phyloP scores from a whole-genome alignment of 2,329 filamentous ascomycete species.

The Leptographium procerum region DNA sequence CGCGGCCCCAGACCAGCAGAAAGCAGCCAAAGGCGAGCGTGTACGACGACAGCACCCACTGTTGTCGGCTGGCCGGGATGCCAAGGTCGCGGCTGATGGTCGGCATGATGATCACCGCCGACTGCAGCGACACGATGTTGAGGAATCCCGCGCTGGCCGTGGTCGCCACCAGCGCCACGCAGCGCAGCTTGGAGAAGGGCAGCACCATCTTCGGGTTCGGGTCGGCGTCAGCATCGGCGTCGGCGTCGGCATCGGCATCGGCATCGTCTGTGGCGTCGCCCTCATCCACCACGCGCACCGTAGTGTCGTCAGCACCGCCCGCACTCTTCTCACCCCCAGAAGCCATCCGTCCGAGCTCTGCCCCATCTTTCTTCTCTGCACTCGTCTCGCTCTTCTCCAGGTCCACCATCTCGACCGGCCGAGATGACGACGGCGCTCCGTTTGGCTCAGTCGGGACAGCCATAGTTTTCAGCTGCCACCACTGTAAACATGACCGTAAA shows the following conservation, averaged over 20 bases:
- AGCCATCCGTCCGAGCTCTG: neutral
- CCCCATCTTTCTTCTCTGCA: neutral
- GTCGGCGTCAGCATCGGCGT: too few relatives aligned
- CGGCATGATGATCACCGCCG: conserved; percentile 49
- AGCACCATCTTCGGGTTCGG: neutral
- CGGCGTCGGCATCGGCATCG: too few relatives aligned
- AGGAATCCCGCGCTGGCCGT: conserved; percentile 44
- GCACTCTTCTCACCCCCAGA: neutral
- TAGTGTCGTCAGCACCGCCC: neutral
- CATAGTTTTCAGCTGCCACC: neutral
- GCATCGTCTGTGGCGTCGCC: neutral
- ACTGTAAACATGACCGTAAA: neutral
- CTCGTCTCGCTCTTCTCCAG: too few relatives aligned
- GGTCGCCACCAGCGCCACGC: conserved; percentile 41
- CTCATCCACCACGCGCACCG: neutral
- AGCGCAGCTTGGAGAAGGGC: conserved; percentile 30
- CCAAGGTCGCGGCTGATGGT: conserved; percentile 41
- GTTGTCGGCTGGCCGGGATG: conserved; percentile 45
- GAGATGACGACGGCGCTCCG: neutral
- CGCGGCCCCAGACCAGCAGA: conserved; percentile 54
- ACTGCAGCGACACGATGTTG: conserved; percentile 45
- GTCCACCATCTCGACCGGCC: neutral
- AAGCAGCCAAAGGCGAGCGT: conserved; percentile 56
- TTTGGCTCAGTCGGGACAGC: neutral
- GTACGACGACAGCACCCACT: conserved; percentile 57